Percentiles rank a stretch among this genome's conserved stretches.
Evolutionary conservation across 2,329 filamentous ascomycete genomes (phyloP).

Genomic region (Arthrobotrys conoides): DNA sequence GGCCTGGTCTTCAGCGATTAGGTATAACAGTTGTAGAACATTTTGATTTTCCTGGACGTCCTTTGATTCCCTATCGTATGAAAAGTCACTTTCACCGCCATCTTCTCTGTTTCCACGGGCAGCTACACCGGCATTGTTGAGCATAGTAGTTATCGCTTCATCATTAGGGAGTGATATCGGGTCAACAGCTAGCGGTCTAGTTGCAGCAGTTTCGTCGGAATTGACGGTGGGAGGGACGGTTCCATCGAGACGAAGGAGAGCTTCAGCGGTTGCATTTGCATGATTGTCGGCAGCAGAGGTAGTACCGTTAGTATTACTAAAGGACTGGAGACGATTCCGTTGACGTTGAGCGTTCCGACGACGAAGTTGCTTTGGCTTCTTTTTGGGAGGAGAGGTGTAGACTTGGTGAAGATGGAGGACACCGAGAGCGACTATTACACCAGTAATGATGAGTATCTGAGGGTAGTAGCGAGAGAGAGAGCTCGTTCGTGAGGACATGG

Average conservation of each 20-base stretch:
- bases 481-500: constrained; percentile 51
- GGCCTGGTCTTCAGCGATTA: constrained; percentile 77
- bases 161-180: constrained; percentile 55
- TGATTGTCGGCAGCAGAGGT: constrained; percentile 24
- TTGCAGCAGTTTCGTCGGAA: constrained; percentile 30
- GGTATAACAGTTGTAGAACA: constrained; percentile 63
- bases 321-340: constrained; percentile 53
- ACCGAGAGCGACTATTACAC: constrained; percentile 61
- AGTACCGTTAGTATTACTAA: constrained; percentile 40
- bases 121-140: constrained; percentile 59
- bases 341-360: constrained; percentile 63
- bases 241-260: constrained; percentile 47
- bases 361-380: constrained; percentile 61
- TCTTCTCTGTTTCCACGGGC: constrained; percentile 58
- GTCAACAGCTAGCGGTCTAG: constrained; percentile 53
- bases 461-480: constrained; percentile 61
- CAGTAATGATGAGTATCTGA: constrained; percentile 61
- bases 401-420: constrained; percentile 62
- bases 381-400: constrained; percentile 60
- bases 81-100: constrained; percentile 62
- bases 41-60: constrained; percentile 64
- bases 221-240: constrained; percentile 28
- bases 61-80: constrained; percentile 62
- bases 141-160: constrained; percentile 57
- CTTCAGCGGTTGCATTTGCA: constrained; percentile 39